Percentiles rank a stretch among this genome's conserved stretches.
Conservation (phyloP, 2,329 filamentous ascomycete genomes). For the Rhexocercosporidium sp. region DNA sequence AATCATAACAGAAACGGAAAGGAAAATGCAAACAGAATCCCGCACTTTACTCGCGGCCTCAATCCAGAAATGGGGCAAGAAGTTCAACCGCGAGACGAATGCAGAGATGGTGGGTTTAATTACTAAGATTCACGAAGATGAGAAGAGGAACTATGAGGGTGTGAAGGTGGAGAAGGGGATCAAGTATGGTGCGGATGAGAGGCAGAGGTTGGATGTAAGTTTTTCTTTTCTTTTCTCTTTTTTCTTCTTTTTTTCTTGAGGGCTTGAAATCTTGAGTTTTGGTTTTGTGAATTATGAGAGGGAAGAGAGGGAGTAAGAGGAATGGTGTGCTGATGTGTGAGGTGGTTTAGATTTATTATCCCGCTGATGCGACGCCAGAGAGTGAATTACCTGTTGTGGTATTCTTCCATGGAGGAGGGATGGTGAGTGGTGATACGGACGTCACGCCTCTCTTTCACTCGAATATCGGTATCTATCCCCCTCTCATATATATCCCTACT, state of each 20-base stretch:
- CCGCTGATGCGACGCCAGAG: background rate
- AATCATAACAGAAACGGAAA: too few species aligned
- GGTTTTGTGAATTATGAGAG: background rate
- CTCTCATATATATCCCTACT: too few species aligned
- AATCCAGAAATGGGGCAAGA: background rate
- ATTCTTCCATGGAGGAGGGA: slow-evolving; percentile 14
- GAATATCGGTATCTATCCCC: background rate
- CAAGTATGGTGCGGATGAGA: slow-evolving; percentile 5
- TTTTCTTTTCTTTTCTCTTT: too few species aligned
- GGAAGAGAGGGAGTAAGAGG: background rate
- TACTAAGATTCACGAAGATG: background rate
- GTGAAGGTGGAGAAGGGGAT: background rate
- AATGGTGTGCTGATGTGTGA: background rate
- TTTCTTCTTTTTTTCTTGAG: too few species aligned
- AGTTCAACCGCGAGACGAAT: background rate
- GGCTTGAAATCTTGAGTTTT: too few species aligned
- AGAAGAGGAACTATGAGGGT: background rate
- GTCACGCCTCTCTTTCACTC: slow-evolving; percentile 3
- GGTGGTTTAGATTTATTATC: background rate
- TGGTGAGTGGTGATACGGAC: slow-evolving; percentile 5
- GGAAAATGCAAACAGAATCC: too few species aligned
- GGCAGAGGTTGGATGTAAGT: slow-evolving; percentile 5
- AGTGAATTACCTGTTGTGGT: background rate
- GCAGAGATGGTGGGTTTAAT: background rate
- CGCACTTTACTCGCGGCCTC: background rate